Conservation (phyloP, 1,139 yeast genomes). For the Saccharomyces hybrid region DNA sequence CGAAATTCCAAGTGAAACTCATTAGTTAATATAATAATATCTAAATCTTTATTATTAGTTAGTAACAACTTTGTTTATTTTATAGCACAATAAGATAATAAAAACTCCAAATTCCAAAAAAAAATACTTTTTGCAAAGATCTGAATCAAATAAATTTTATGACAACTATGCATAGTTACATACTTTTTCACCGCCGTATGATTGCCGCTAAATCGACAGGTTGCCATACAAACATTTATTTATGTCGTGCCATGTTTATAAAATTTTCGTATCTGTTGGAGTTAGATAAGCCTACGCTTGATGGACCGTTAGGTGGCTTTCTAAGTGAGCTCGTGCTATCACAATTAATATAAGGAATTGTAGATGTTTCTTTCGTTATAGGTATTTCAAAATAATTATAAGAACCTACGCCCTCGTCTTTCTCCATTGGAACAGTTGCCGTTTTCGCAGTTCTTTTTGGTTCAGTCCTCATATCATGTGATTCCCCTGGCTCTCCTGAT, state of each 20-base stretch:
- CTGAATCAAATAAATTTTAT: not conserved
- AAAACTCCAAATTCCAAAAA: not conserved
- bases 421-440: not conserved
- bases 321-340: not conserved
- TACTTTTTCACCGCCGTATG: not conserved
- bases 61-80: conserved; percentile 2
- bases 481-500: not conserved
- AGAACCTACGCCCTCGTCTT: conserved; percentile 13
- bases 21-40: conserved; percentile 34
- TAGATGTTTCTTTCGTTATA: conserved; percentile 9
- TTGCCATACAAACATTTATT: not conserved
- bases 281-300: conserved; percentile 3
- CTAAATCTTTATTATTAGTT: conserved; percentile 9
- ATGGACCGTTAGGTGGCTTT: not conserved
- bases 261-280: conserved; percentile 16
- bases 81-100: not conserved
- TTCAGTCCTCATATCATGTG: not conserved
- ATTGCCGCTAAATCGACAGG: not conserved
- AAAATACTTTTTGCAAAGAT: not conserved
- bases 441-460: conserved; percentile 2
- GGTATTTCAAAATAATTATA: conserved; percentile 25
- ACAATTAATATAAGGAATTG: not conserved
- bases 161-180: not conserved
- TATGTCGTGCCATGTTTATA: conserved; percentile 14
- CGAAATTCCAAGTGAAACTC: conserved; percentile 84